Conservation (phyloP, 768 basidiomycete species). For the Dacryopinax primogenitus region DNA sequence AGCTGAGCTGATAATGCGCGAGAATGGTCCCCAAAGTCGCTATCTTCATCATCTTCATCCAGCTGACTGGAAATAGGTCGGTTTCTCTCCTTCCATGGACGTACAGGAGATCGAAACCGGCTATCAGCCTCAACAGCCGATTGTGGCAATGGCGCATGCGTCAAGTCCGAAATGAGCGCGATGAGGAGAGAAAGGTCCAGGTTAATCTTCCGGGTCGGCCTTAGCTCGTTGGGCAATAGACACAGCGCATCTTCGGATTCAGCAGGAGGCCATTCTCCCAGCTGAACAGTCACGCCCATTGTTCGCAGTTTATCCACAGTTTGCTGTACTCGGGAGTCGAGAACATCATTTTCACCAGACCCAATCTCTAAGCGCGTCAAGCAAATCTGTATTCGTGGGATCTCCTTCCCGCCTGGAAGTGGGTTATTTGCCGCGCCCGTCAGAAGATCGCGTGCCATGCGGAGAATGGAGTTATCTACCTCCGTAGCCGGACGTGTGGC, state of each 20-base stretch:
- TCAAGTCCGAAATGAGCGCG: conserved; percentile 70
- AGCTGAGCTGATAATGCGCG: conserved; percentile 60
- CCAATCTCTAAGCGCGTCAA: conserved; percentile 55
- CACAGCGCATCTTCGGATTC: conserved; percentile 9
- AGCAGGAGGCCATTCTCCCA: conserved; percentile 37
- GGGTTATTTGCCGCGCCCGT: conserved; percentile 50
- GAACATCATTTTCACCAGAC: conserved; percentile 20
- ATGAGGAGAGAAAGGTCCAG: conserved; percentile 77
- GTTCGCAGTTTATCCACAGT: conserved; percentile 44
- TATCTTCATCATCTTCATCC: neutral
- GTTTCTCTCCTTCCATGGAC: conserved; percentile 44
- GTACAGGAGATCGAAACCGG: conserved; percentile 47
- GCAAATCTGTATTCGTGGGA: conserved; percentile 35
- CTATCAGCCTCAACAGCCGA: conserved; percentile 44
- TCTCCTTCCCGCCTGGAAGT: conserved; percentile 27
- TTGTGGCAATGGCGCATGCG: conserved; percentile 53
- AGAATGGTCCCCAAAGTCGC: conserved; percentile 37
- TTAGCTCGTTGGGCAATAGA: conserved; percentile 20
- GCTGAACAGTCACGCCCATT: conserved; percentile 53
- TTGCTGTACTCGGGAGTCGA: conserved; percentile 45
- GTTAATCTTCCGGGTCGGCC: conserved; percentile 52
- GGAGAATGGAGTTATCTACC: conserved; percentile 61
- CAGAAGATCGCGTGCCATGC: conserved; percentile 55
- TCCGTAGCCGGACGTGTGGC: conserved; percentile 29
- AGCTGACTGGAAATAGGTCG: neutral